Base-by-base conservation (phyloP, 1,284 basidiomycete species). In the Papiliotrema flavescens region DNA sequence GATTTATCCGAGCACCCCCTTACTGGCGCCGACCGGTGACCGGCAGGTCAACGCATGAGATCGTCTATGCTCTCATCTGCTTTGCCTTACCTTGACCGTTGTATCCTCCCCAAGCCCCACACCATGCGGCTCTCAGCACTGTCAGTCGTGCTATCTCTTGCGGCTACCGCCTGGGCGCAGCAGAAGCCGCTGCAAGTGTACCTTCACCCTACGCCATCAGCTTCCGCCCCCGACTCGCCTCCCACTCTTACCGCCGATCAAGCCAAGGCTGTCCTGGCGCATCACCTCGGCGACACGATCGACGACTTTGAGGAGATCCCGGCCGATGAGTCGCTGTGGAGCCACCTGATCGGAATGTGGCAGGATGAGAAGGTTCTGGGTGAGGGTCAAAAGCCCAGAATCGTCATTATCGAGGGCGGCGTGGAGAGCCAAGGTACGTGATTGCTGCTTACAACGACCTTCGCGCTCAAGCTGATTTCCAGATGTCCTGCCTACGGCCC, bases 211-310 rank as follows among this genome's bases (percentile, higher is more conserved):
- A 49, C 70, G 6, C 75, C 75, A 0, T 54, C 65, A 19, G 7
- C 49, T 47, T 44, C 52, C 52, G 53, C 58, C 15, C 53, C 56
- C 28, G 40, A 47, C 4, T 42, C 52, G 15, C 53, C 59, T 11
- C 71, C 73, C 17, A 70, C 73, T 1, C 65, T 78, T 9, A 56
- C 64, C 1, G 57, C 67, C 19, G 64, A 58, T 24, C 74, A 77
- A 59, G 76, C 75, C 7, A 64, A 74, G 44, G 71, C 74, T 2
- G 73, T 77, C 13, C 61, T 78, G 35, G 53, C 62, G 2, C 74
- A 77, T 60, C 75, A 77, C 55, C 65, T 77, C 19, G 70, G 71
- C 11, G 62, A 64, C n/a, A 61, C 49, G 22, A 58, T 70, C 36
- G 58, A 54, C 19, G 64, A 67, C 42, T 68, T 69, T 42, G 67